Percentiles rank a stretch among this genome's conserved stretches.
phyloP scores from a whole-genome alignment of 306 rosid genomes.

The Cicer cuneatum region DNA sequence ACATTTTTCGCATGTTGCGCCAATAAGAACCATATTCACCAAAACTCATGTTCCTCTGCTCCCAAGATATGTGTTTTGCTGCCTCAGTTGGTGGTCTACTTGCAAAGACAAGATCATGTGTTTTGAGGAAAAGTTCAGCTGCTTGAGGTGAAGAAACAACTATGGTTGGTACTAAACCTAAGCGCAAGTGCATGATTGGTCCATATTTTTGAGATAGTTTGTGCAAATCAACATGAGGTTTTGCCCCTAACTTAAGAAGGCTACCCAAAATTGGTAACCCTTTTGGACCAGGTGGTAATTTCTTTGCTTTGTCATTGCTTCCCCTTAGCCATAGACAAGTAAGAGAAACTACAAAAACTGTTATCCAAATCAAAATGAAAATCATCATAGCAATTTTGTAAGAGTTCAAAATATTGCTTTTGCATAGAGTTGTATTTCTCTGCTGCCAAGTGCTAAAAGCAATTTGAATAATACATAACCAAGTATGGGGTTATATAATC shows the following conservation, averaged over 20 bases:
- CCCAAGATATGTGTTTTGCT: slow-evolving; percentile 52
- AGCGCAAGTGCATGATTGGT: slow-evolving; percentile 61
- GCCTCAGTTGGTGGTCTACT: slow-evolving; percentile 60
- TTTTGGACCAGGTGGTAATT: slow-evolving; percentile 74
- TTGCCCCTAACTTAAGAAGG: slow-evolving; percentile 59
- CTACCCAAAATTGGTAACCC: slow-evolving; percentile 70
- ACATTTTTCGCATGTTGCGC: slow-evolving; percentile 74
- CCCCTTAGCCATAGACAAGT: slow-evolving; percentile 45
- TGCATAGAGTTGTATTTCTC: neutral
- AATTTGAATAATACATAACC: no score
- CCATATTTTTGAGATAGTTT: slow-evolving; percentile 63
- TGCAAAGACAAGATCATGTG: slow-evolving; percentile 67
- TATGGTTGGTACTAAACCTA: slow-evolving; percentile 62
- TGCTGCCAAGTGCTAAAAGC: no score
- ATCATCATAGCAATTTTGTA: slow-evolving; percentile 39
- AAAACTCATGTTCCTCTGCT: slow-evolving; percentile 52
- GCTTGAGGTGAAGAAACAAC: slow-evolving; percentile 76
- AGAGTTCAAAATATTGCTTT: neutral
- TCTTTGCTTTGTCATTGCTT: slow-evolving; percentile 43
- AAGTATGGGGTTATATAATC: neutral
- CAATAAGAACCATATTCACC: slow-evolving; percentile 66
- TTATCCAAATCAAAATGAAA: slow-evolving; percentile 47
- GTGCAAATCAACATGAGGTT: slow-evolving; percentile 60
- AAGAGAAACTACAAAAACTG: slow-evolving; percentile 46
- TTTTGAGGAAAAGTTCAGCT: slow-evolving; percentile 70